Base-by-base conservation (phyloP, 257 asterid genomes). In the Gentiana straminea region DNA sequence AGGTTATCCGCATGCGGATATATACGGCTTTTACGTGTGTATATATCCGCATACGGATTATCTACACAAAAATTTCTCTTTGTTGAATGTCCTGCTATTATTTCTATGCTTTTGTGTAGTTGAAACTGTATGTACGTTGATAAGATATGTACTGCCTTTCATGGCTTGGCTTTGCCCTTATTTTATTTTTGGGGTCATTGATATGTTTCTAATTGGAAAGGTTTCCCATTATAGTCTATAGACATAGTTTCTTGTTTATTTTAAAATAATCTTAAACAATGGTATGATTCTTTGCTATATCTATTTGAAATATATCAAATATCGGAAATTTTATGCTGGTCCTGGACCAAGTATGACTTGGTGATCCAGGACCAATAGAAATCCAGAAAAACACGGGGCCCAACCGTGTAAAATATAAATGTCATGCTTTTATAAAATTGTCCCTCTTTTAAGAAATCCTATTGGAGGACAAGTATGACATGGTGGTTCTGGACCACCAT, bases 31-130 rank as follows among this genome's bases (percentile, higher is more conserved):
- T 24, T 24, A 24, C 24, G 24, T 0, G 24, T 24, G 24, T 24
- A 52, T 59, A 48, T 75, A 65, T 73, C 68, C 58, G 75, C 54
- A 68, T 64, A 47, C 55, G 48, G 58, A 49, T 71, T 72, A 64
- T 57, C 60, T 64, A 32, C 62, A 49, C 48, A 55, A 49, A 51
- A 61, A 43, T 52, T 34, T 60, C 56, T 37, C 50, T 35, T 35
- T 33, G 5, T 15, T 49, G 13, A 54, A 5, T 12, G 5, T 39
- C 12, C 11, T 64, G 38, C 33, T 61, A 57, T 50, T 49, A 32
- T 60, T 35, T 65, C n/a, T 36, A 48, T 44, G 15, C 13, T 56
- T 35, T n/a, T 43, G 57, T 38, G 35, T 55, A 44, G 11, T 43
- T 2, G n/a, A 12, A 5, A 13, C 5, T 55, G 69, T 35, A 6